Evolutionary conservation across 2,329 filamentous ascomycete species (phyloP), one percentile per base, ranked within the genome.

Genomic region (Talaromyces piceae): DNA sequence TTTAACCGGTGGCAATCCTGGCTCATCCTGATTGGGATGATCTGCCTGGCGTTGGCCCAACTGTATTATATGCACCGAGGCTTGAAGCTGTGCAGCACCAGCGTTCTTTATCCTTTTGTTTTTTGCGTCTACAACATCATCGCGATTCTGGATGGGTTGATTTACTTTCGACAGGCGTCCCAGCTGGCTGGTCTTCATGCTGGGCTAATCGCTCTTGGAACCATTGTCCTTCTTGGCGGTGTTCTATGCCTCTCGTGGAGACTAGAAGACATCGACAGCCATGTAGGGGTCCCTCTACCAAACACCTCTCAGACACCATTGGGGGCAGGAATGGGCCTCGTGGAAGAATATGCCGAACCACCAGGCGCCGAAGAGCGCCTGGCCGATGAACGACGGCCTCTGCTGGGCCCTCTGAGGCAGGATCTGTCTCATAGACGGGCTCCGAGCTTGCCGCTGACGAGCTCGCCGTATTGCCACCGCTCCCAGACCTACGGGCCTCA

Each of bases 61-160:
- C 80, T 98, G 5, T 98, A 95, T 72, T 97, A 94, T 69, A 81
- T 98, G 54, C 93, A 98, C 66, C 82, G 88, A 41, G 93, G 93
- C 49, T 78, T 98, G 56, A 95, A 95, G 70, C 79, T 98, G 48
- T 90, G 94, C 68, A 96, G 91, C 50, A 97, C 93, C 20, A 95
- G 89, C 62, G 86, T 97, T 55, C 78, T 98, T 59, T 98, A 98
- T 69, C 93, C 93, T 4, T 84, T 97, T 60, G 91, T 97, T 33
- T 98, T 98, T 71, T 98, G 93, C 77, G 83, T 97, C 57, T 98
- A 97, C 78, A 98, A 98, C 76, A 95, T 98, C 63, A 91, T 97
- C 63, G 93, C 93, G 58, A 98, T 98, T 59, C 76, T 97, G 59
- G 93, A 98, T 70, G 93, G 93, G 27, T 78, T 98, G 59, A 95